Percentiles rank a stretch among this genome's conserved stretches.
phyloP scores from a whole-genome alignment of 129 eudicot genomes.

The sunflower (Helianthus annuus) region HanXRQr2.0-SUNRISE NC_035439.2:35642281-35642780 shows the following conservation, averaged over 20 bases:
- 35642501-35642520: constrained; percentile 27
- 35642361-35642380: constrained; percentile 2
- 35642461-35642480: constrained; percentile 35
- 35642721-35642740: constrained; percentile 11
- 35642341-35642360: constrained; percentile 9
- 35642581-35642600: constrained; percentile 27
- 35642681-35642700: not conserved
- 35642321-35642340: not conserved
- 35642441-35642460: constrained; percentile 22
- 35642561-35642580: constrained; percentile 35
- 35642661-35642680: constrained; percentile 22
- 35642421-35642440: constrained; percentile 30
- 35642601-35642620: constrained; percentile 12
- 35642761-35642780: constrained; percentile 25
- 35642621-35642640: constrained; percentile 23
- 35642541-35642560: constrained; percentile 27
- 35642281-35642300: not conserved
- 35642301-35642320: too few species aligned
- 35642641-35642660: constrained; percentile 25
- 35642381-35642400: not conserved
- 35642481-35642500: constrained; percentile 21
- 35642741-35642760: constrained; percentile 40
- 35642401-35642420: not conserved
- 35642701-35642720: constrained; percentile 10
- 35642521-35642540: constrained; percentile 34